These are phyloP conservation scores for Arbutus unedo DNA, from an alignment of 148 eudicot species.

Conservation along the genomic window DNA sequence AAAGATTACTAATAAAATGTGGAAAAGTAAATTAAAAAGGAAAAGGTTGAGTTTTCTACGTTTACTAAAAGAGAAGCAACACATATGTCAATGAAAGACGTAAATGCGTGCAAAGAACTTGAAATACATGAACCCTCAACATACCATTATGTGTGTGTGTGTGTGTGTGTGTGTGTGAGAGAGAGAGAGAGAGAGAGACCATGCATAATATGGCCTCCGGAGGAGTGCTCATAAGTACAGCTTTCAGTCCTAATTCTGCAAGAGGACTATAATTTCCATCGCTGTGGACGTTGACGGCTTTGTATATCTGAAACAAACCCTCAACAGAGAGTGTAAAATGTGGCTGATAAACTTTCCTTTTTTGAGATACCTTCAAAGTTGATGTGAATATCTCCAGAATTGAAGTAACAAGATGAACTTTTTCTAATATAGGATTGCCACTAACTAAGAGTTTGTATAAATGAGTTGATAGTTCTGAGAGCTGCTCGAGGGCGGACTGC, in stretches of 20 bases:
- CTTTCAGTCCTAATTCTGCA: constrained; percentile 58
- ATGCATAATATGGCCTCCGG: constrained; percentile 40
- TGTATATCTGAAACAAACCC: constrained; percentile 49
- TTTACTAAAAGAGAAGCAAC: not conserved
- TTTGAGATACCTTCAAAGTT: constrained; percentile 63
- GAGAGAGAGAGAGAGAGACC: constrained; percentile 43
- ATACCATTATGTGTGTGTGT: no score
- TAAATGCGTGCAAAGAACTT: not conserved
- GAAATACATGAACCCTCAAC: not conserved
- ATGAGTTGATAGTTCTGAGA: constrained; percentile 67
- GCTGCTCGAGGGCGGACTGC: constrained; percentile 66
- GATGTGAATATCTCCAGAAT: constrained; percentile 45
- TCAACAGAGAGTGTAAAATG: constrained; percentile 62
- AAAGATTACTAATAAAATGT: not conserved
- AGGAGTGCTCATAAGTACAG: constrained; percentile 68
- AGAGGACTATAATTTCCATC: constrained; percentile 25
- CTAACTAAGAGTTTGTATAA: constrained; percentile 54
- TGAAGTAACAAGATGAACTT: constrained; percentile 20
- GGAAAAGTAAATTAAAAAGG: not conserved
- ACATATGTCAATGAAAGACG: not conserved
- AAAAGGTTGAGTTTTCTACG: not conserved
- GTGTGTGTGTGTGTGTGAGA: not conserved
- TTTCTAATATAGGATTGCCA: constrained; percentile 30
- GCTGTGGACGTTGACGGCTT: constrained; percentile 40
- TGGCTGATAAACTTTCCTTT: constrained; percentile 54